Evolutionary conservation across 2,329 filamentous ascomycete genomes (phyloP).

Genomic region (Aureobasidium sp.): DNA sequence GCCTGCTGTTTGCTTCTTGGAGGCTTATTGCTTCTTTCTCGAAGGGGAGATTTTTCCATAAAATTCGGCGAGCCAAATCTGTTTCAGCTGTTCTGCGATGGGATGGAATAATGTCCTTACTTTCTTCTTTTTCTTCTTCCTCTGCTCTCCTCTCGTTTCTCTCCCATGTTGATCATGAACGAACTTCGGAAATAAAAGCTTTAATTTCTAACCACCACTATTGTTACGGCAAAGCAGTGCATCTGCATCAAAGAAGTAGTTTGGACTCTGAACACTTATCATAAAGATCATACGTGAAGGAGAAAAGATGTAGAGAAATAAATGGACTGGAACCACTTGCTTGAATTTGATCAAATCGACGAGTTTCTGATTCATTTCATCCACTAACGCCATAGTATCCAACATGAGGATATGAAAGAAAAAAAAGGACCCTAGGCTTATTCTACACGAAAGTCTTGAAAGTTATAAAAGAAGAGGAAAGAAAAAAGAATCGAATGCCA

Average conservation of each 20-base stretch:
- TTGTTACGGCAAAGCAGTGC: too few relatives aligned
- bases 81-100: not conserved
- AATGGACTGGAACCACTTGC: not conserved
- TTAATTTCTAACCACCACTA: too few relatives aligned
- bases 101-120: not conserved
- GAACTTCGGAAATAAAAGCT: not conserved
- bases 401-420: not conserved
- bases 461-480: not conserved
- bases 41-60: not conserved
- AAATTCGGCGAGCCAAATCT: not conserved
- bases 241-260: too few relatives aligned
- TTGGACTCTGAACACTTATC: too few relatives aligned
- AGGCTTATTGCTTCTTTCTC: not conserved
- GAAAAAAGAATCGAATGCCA: not conserved
- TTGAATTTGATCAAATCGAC: not conserved
- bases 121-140: not conserved
- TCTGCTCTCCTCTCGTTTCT: not conserved
- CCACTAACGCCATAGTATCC: not conserved
- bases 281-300: too few relatives aligned
- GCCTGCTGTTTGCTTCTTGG: not conserved
- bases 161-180: not conserved
- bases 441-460: conserved; percentile 3
- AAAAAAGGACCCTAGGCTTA: not conserved
- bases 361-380: not conserved
- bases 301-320: not conserved